Evolutionary conservation across 2,329 filamentous ascomycete species (phyloP).

Genomic region (Pseudovirgaria hyperparasitica): DNA sequence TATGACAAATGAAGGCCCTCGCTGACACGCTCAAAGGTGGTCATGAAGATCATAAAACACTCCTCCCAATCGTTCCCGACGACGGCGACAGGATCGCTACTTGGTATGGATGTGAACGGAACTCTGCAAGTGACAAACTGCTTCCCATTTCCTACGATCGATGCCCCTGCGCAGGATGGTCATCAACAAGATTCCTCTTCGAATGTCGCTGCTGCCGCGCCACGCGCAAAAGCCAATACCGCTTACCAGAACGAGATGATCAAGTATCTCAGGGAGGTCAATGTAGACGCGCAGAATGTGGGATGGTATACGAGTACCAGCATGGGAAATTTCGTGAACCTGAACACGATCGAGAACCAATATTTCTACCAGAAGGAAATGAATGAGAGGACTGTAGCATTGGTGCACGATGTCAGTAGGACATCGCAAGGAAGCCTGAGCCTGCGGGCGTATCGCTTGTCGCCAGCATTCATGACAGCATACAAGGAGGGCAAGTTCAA

Average conservation of each 20-base stretch:
- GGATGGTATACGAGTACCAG: slow-evolving; percentile 98
- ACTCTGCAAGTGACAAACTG: slow-evolving; percentile 85
- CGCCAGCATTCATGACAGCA: slow-evolving; percentile 73
- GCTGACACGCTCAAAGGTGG: slow-evolving; percentile 46
- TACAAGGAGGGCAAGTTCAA: slow-evolving; percentile 98
- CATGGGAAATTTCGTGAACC: slow-evolving; percentile 96
- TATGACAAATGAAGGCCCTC: slow-evolving; percentile 1
- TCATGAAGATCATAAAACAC: slow-evolving; percentile 98
- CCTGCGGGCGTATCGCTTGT: slow-evolving; percentile 81
- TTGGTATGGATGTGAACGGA: slow-evolving; percentile 80
- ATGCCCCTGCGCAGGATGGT: slow-evolving; percentile 45
- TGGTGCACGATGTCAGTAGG: slow-evolving; percentile 91
- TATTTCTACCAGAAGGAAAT: slow-evolving; percentile 88
- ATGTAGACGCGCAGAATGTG: slow-evolving; percentile 94
- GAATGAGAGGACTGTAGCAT: slow-evolving; percentile 74
- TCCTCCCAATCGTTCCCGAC: slow-evolving; percentile 80
- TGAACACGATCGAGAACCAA: slow-evolving; percentile 95
- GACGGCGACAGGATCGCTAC: slow-evolving; percentile 75
- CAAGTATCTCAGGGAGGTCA: slow-evolving; percentile 89
- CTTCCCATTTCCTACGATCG: slow-evolving; percentile 83
- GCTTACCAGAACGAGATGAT: slow-evolving; percentile 95
- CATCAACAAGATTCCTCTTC: slow-evolving; percentile 17
- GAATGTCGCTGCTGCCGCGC: slow-evolving; percentile 71
- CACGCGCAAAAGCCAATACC: slow-evolving; percentile 80
- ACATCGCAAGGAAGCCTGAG: slow-evolving; percentile 86